Base-by-base conservation (phyloP, 2,329 filamentous ascomycete genomes). In the Phialophora tarda region DNA sequence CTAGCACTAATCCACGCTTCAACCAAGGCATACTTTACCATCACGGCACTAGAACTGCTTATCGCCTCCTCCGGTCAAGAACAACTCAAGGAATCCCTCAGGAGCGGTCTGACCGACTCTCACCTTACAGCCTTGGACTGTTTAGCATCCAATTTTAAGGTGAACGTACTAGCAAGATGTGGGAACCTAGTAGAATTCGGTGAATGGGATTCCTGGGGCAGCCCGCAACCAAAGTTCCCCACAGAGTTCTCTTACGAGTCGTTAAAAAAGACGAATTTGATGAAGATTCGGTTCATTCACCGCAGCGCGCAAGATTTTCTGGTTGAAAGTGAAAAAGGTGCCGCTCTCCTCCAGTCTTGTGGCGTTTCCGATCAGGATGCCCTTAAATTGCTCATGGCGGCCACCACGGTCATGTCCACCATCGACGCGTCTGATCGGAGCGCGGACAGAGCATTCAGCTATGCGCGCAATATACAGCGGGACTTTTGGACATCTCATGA, bases 271-370 rank as follows among this genome's bases (percentile, higher is more conserved):
- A 41, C 30, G 28, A 4, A n/a, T 5, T 10, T 8, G 14, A 32
- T 17, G 47, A 2, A 17, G 3, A 12, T 53, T n/a, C 51, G 24
- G 4, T 66, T 66, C 30, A 62, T 66, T 12, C 64, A 66, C 23
- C 58, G 64, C 3, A 62, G 59, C 23, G 64, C 44, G 10, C 58
- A 54, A 59, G 59, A 62, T 32, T 66, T 66, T 23, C 44, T 66
- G 14, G 38, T 59, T 24, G 57, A 59, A 8, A 59, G 26, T 23
- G 26, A 50, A 30, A 23, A 21, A 7, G 57, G 57, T 32, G 57
- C 17, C 30, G 57, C 57, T 14, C 23, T 59, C 23, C 38, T 59
- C n/a, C 38, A 23, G 17, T 32, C 57, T 24, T 50, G 57, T 30
- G 17, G 24, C 38, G 34, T 48, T 24, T 50, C 41, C 26, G 26